Conservation (phyloP, 495 filamentous ascomycete species). For the Bombardia bombarda region DNA sequence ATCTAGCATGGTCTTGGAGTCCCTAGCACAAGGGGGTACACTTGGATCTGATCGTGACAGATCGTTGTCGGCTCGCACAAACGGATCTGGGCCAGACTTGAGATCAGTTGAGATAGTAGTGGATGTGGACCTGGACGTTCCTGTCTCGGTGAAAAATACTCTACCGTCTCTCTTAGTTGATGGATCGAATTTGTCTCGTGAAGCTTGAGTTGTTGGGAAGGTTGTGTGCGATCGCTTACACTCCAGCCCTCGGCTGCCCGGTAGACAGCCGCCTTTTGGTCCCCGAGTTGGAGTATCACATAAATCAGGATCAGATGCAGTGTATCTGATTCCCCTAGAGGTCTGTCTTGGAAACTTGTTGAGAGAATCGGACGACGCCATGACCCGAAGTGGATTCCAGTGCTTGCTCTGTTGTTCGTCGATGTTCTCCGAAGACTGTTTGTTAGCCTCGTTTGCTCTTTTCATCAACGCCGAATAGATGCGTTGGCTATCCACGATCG, state of each 20-base stretch:
- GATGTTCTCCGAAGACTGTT: slow-evolving; percentile 11
- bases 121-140: too few species aligned
- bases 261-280: not conserved
- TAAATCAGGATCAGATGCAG: not conserved
- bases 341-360: not conserved
- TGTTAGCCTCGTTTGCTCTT: slow-evolving; percentile 40
- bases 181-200: too few species aligned
- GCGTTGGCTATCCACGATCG: slow-evolving; percentile 51
- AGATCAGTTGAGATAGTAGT: not conserved
- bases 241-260: too few species aligned
- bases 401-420: slow-evolving; percentile 20
- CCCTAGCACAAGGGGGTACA: too few species aligned
- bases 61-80: slow-evolving; percentile 1
- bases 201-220: too few species aligned
- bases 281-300: not conserved
- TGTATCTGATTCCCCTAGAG: slow-evolving; percentile 2
- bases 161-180: too few species aligned
- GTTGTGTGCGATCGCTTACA: too few species aligned
- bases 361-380: not conserved
- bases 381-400: not conserved
- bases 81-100: not conserved
- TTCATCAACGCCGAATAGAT: slow-evolving; percentile 70
- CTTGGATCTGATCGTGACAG: too few species aligned
- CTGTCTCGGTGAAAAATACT: too few species aligned
- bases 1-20: too few species aligned